Conservation (phyloP, 129 eudicot species). For the Lonicera japonica region DNA sequence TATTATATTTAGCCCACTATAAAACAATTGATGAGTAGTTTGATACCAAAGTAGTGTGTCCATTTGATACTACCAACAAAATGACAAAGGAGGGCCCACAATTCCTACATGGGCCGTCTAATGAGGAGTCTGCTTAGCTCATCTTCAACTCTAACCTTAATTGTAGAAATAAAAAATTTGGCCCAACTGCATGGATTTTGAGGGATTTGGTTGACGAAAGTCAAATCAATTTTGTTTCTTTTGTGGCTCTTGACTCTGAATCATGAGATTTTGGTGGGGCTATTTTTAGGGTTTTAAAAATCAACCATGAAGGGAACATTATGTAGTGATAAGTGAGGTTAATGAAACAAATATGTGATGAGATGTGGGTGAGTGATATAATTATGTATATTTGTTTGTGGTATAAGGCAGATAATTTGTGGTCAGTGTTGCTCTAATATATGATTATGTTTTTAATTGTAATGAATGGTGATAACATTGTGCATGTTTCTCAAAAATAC, state of each 20-base stretch:
- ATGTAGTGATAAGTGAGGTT: conserved; percentile 5
- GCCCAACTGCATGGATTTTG: conserved; percentile 12
- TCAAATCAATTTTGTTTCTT: conserved; percentile 18
- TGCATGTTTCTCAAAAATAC: no score
- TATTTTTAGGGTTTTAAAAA: not conserved
- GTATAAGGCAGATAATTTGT: no score
- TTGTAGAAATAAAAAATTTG: not conserved
- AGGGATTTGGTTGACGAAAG: conserved; percentile 12
- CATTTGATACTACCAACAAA: conserved; percentile 50
- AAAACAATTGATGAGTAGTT: conserved; percentile 31
- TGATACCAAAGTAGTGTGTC: conserved; percentile 53
- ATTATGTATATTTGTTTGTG: no score
- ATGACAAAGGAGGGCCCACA: conserved; percentile 52
- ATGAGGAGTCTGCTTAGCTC: conserved; percentile 49
- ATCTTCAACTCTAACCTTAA: conserved; percentile 14
- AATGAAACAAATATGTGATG: no score
- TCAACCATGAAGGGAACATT: not conserved
- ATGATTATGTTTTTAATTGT: no score
- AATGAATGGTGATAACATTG: no score
- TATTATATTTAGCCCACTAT: conserved; percentile 17
- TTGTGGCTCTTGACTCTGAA: not conserved
- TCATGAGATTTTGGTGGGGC: conserved; percentile 2
- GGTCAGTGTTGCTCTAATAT: no score
- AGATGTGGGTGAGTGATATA: no score
- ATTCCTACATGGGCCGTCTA: conserved; percentile 41